A percentile compares a stretch with the other conserved stretches of the same genome.
These are phyloP conservation scores for Amanita brunnescens DNA, from an alignment of 768 basidiomycete species.

Conservation along the genomic window DNA sequence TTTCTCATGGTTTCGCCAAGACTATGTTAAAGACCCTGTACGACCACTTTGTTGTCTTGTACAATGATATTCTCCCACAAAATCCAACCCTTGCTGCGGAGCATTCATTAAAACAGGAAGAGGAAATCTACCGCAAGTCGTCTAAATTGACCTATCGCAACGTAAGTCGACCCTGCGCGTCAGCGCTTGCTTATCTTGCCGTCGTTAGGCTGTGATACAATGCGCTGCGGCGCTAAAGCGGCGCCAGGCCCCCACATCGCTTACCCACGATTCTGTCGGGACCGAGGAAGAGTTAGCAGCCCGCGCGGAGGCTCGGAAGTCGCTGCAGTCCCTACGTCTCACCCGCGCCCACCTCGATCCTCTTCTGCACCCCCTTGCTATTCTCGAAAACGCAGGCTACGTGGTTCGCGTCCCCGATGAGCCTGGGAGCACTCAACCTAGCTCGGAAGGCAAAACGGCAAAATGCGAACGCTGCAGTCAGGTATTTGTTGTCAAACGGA, in stretches of 20 bases:
- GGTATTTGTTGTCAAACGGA: slow-evolving; percentile 58
- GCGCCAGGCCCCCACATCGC: slow-evolving; percentile 43
- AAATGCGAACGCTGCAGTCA: slow-evolving; percentile 77
- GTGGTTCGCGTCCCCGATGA: slow-evolving; percentile 58
- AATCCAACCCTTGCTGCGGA: slow-evolving; percentile 62
- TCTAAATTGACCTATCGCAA: slow-evolving; percentile 79
- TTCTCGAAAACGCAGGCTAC: slow-evolving; percentile 63
- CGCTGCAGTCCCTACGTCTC: slow-evolving; percentile 44
- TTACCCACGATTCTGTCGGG: slow-evolving; percentile 67
- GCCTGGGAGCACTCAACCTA: slow-evolving; percentile 55
- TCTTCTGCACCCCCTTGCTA: slow-evolving; percentile 48
- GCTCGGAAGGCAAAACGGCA: slow-evolving; percentile 47
- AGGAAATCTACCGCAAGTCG: slow-evolving; percentile 65
- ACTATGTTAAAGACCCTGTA: slow-evolving; percentile 69
- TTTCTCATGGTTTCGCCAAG: slow-evolving; percentile 23
- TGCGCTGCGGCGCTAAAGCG: slow-evolving; percentile 42
- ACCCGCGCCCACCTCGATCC: slow-evolving; percentile 45
- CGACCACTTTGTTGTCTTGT: slow-evolving; percentile 64
- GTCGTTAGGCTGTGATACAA: slow-evolving; percentile 38
- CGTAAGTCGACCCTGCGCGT: slow-evolving; percentile 41
- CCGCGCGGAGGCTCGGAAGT: slow-evolving; percentile 46
- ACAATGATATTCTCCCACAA: slow-evolving; percentile 42
- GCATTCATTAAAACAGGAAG: slow-evolving; percentile 77
- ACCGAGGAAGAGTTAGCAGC: slow-evolving; percentile 56
- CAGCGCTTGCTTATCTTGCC: slow-evolving; percentile 11